phyloP scores from a whole-genome alignment of 345 rosid genomes.

The Aurinia saxatilis region DNA sequence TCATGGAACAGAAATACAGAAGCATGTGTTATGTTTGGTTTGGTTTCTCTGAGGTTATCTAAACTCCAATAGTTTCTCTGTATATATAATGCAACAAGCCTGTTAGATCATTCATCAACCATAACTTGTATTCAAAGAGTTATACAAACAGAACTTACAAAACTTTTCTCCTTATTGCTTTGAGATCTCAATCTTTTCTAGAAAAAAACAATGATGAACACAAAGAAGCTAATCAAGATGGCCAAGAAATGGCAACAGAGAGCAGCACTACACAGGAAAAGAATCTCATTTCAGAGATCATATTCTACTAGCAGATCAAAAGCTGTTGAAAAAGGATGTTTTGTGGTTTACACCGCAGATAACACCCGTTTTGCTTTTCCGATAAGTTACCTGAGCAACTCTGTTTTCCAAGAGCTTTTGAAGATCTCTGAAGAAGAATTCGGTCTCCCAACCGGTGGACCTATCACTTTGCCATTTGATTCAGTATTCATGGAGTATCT shows the following conservation, averaged over 20 bases:
- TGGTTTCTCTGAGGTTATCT: neutral
- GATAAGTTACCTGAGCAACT: slow-evolving; percentile 18
- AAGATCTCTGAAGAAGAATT: slow-evolving; percentile 36
- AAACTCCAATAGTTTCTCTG: neutral
- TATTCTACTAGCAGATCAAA: neutral
- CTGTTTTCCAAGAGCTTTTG: slow-evolving; percentile 28
- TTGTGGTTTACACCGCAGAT: slow-evolving; percentile 29
- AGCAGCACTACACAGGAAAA: slow-evolving; percentile 10
- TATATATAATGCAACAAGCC: neutral
- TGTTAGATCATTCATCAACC: neutral
- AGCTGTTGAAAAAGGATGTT: slow-evolving; percentile 19
- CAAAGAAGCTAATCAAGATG: slow-evolving; percentile 15
- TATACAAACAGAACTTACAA: neutral
- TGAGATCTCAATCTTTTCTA: neutral
- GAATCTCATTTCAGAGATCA: slow-evolving; percentile 17
- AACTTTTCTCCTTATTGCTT: neutral
- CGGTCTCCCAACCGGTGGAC: slow-evolving; percentile 18
- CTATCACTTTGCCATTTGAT: slow-evolving; percentile 28
- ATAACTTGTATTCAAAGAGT: neutral
- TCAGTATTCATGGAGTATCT: slow-evolving; percentile 25
- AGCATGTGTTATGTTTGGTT: neutral
- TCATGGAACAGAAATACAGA: neutral
- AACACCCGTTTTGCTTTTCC: neutral
- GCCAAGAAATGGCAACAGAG: slow-evolving; percentile 19
- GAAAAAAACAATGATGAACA: neutral